Conservation (phyloP, 164 flowering plant species). For the Dillenia turbinata region DNA sequence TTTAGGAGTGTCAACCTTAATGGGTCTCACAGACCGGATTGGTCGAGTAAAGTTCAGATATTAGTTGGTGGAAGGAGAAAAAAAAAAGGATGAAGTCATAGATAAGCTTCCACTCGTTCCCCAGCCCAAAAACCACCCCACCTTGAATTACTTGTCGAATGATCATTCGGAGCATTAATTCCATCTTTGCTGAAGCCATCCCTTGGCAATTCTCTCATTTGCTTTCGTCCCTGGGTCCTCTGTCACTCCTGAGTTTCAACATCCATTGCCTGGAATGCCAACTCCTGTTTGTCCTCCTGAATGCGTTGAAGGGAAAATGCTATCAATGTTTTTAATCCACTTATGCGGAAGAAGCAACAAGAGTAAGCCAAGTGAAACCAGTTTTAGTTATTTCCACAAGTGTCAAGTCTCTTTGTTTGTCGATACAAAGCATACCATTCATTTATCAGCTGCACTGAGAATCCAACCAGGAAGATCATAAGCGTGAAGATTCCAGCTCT, state of each 20-base stretch:
- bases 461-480: slow-evolving; percentile 50
- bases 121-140: slow-evolving; percentile 57
- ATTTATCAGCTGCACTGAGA: slow-evolving; percentile 42
- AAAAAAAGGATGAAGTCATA: slow-evolving; percentile 38
- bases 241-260: slow-evolving; percentile 39
- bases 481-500: slow-evolving; percentile 63
- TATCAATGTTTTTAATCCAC: slow-evolving; percentile 30
- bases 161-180: slow-evolving; percentile 32
- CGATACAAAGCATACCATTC: slow-evolving; percentile 64
- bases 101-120: slow-evolving; percentile 70
- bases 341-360: slow-evolving; percentile 45
- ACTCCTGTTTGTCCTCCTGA: slow-evolving; percentile 22
- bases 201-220: slow-evolving; percentile 74
- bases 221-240: slow-evolving; percentile 77
- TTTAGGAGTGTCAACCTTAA: no score
- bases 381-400: slow-evolving; percentile 35
- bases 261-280: slow-evolving; percentile 23
- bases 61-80: no score
- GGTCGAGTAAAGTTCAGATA: no score
- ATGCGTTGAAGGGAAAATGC: slow-evolving; percentile 14
- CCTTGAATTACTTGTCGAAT: slow-evolving; percentile 48
- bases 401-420: slow-evolving; percentile 44
- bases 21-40: no score
- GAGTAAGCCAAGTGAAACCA: slow-evolving; percentile 46
- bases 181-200: slow-evolving; percentile 70